Base-by-base conservation (phyloP, 345 rosid species). In the Ceriops zippeliana region DNA sequence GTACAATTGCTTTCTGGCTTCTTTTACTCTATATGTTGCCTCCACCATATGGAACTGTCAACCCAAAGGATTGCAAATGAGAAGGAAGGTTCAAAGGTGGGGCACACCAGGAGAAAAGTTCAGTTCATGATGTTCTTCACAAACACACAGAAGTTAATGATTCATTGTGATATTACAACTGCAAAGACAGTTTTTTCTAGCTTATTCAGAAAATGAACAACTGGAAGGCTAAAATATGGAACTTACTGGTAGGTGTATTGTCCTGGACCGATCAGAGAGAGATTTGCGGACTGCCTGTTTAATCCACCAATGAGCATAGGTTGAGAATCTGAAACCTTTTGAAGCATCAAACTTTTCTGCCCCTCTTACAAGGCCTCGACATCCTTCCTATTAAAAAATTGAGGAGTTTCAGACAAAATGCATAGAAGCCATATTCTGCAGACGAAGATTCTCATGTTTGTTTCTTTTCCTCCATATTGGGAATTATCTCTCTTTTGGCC, bases 261-360 rank as follows among this genome's bases (percentile, higher is more conserved):
- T 86, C 83, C 97, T 82, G 15, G 96, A 88, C 70, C 85, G 96
- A 70, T 91, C 96, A 47, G 96, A 84, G 26, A 95, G 96, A 69
- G 91, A 84, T 80, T 84, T 91, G 65, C 96, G 72, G 61, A 95
- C 87, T n/a, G 99, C 92, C 81, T 95, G 99, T 67, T 84, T 95
- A 66, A 91, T 89, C 99, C 99, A 95, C 99, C 99, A 95, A 69
- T 91, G 97, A 7, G 92, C 99, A 74, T 93, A 93, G 10, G 99
- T 93, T 52, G 99, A 93, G 73, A 93, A 91, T 79, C 91, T 93
- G 77, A 91, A 93, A 76, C 99, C 99, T 69, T 86, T 93, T 60
- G 96, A 86, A 61, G 91, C 96, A 80, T 91, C 99, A 75, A 95
- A 95, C 81, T 88, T 95, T 82, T 91, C 99, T 53, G 96, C 75